Conservation (phyloP, 768 basidiomycete species). For the Lactifluus subvellereus region DNA sequence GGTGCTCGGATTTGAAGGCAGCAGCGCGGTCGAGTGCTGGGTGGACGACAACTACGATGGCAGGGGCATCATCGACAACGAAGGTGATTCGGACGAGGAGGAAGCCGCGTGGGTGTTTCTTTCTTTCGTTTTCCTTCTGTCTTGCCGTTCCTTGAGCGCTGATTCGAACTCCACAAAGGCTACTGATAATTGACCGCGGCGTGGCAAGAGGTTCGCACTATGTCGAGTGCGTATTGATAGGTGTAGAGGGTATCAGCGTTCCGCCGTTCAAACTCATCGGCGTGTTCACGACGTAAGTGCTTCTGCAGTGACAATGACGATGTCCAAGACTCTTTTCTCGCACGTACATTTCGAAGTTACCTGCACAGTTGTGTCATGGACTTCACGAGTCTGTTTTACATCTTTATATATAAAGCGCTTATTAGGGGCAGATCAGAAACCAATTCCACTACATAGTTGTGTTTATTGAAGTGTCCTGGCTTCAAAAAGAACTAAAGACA, state of each 20-base stretch:
- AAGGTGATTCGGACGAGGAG: constrained; percentile 54
- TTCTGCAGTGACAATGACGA: neutral
- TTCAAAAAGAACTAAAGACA: neutral
- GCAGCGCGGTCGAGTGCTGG: constrained; percentile 85
- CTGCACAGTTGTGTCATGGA: neutral
- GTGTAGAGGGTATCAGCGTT: constrained; percentile 78
- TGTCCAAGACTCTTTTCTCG: neutral
- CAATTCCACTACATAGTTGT: neutral
- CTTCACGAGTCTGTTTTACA: neutral
- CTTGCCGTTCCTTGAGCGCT: neutral
- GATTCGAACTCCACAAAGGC: constrained; percentile 37
- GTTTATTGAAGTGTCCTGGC: neutral
- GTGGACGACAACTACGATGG: constrained; percentile 93
- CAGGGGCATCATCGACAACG: constrained; percentile 71
- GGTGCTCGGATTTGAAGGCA: constrained; percentile 44
- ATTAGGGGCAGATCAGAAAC: neutral
- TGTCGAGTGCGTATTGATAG: constrained; percentile 83
- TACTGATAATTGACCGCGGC: constrained; percentile 79
- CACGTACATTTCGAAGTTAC: neutral
- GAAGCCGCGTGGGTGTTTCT: constrained; percentile 56
- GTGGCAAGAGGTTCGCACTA: constrained; percentile 89
- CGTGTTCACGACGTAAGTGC: constrained; percentile 65
- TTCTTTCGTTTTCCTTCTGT: neutral
- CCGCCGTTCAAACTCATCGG: constrained; percentile 88
- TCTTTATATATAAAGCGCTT: neutral